These are phyloP conservation scores for Auriculariales sp. DNA, from an alignment of 768 basidiomycete genomes.

Conservation along the genomic window DNA sequence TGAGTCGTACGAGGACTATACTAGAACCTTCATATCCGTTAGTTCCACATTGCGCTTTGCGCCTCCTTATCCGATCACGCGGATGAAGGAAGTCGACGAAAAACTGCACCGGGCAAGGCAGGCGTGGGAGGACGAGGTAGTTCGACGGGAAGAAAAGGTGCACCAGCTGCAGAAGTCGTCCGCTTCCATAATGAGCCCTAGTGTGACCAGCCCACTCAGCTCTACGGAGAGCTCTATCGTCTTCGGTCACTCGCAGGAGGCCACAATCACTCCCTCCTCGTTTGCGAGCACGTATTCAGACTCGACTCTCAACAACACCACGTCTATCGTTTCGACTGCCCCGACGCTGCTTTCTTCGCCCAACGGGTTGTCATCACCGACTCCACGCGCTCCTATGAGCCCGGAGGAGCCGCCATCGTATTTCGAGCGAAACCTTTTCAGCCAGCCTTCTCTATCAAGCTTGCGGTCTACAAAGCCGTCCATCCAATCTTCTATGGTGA, in stretches of 20 bases:
- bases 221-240: not conserved
- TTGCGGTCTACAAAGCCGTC: not conserved
- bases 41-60: constrained; percentile 86
- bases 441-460: not conserved
- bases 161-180: constrained; percentile 11
- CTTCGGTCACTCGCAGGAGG: constrained; percentile 5
- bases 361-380: not conserved
- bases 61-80: constrained; percentile 75
- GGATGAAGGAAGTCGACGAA: constrained; percentile 81
- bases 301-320: not conserved
- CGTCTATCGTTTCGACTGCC: not conserved
- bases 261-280: constrained; percentile 17
- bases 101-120: constrained; percentile 52
- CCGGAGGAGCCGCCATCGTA: constrained; percentile 4
- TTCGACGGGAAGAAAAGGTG: constrained; percentile 56
- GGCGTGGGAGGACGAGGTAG: constrained; percentile 79
- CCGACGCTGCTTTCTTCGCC: not conserved
- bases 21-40: constrained; percentile 78
- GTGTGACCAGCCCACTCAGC: not conserved
- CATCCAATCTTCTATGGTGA: not conserved
- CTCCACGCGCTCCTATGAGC: not conserved
- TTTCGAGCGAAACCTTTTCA: constrained; percentile 1
- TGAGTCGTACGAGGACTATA: constrained; percentile 70
- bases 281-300: not conserved
- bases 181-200: not conserved